phyloP scores from a whole-genome alignment of 129 eudicot species.

The Flaveria linearis region DNA sequence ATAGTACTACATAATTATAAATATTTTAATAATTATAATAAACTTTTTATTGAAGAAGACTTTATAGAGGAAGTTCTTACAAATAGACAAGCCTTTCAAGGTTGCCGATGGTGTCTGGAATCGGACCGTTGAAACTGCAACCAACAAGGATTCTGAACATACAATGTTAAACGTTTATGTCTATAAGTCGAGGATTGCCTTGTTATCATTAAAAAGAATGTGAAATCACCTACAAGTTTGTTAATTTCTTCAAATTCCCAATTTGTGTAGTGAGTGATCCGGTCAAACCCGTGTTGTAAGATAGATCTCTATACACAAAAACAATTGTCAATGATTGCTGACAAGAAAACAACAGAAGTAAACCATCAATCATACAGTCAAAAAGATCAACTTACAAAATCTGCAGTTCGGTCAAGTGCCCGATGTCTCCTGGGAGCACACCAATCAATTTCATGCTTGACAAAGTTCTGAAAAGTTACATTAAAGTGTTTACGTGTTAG shows the following conservation, averaged over 20 bases:
- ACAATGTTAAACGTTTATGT: neutral
- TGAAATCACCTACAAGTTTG: constrained; percentile 62
- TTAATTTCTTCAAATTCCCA: constrained; percentile 57
- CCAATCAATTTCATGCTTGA: constrained; percentile 56
- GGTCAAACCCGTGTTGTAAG: constrained; percentile 61
- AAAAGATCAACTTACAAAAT: constrained; percentile 48
- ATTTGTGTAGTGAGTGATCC: constrained; percentile 73
- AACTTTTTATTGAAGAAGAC: too few relatives aligned
- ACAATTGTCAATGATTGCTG: neutral
- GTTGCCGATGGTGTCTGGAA: constrained; percentile 68
- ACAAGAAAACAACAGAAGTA: neutral
- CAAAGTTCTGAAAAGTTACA: constrained; percentile 50
- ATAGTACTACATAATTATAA: too few relatives aligned
- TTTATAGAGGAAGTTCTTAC: constrained; percentile 47
- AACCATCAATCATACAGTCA: constrained; percentile 7
- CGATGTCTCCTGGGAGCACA: constrained; percentile 57
- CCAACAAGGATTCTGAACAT: constrained; percentile 49
- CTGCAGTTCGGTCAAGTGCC: constrained; percentile 50
- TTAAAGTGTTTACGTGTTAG: neutral
- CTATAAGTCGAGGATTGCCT: neutral
- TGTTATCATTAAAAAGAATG: neutral
- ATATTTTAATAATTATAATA: too few relatives aligned
- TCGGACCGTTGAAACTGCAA: constrained; percentile 62
- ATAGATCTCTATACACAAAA: constrained; percentile 68
- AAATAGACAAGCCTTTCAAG: constrained; percentile 45